Conservation (phyloP, 106 monocot genomes). For the Dioscorea dumetorum region DNA sequence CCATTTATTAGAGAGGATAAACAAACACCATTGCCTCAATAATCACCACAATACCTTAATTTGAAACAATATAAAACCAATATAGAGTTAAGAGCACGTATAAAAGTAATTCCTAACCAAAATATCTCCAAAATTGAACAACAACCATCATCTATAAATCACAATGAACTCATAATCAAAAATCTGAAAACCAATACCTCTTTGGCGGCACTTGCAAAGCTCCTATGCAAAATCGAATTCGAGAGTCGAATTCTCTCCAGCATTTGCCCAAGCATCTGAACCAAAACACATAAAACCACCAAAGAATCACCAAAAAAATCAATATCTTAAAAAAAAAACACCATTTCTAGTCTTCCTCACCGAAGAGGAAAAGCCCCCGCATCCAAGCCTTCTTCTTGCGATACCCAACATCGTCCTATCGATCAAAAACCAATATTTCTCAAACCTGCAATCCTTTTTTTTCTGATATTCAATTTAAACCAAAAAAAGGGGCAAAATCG, state of each 20-base stretch:
- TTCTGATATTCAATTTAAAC: background rate
- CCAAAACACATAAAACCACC: background rate
- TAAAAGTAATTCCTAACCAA: too few species aligned
- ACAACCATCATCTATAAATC: background rate
- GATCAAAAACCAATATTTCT: background rate
- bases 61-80: too few species aligned
- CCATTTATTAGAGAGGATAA: too few species aligned
- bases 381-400: conserved; percentile 26
- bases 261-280: conserved; percentile 30
- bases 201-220: conserved; percentile 49
- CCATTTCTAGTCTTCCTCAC: background rate
- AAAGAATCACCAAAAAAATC: conserved; percentile 1
- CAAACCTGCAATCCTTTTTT: background rate
- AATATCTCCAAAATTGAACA: background rate
- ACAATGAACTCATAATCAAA: too few species aligned
- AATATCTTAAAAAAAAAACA: too few species aligned
- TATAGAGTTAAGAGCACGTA: too few species aligned
- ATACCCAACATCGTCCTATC: conserved; percentile 42
- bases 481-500: background rate
- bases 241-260: conserved; percentile 29
- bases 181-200: conserved; percentile 32
- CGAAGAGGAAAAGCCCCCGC: conserved; percentile 9
- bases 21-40: too few species aligned
- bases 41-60: too few species aligned
- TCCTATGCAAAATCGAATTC: conserved; percentile 20